phyloP scores from a whole-genome alignment of 1,284 basidiomycete species.

The Cystobasidiaceae sp. region DNA sequence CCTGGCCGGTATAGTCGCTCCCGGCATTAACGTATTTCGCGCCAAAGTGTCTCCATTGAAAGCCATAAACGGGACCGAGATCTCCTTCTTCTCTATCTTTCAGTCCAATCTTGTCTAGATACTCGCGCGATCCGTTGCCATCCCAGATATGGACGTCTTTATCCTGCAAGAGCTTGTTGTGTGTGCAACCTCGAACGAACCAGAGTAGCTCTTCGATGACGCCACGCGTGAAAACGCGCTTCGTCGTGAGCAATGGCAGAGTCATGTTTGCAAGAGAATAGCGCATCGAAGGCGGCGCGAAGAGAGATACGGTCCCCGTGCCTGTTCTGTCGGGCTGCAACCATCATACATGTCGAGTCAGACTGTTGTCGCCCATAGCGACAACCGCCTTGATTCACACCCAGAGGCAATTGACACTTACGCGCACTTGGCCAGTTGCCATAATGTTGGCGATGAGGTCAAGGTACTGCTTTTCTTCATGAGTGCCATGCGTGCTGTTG shows the following conservation, averaged over 20 bases:
- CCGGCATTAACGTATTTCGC: conserved; percentile 66
- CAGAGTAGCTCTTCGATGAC: conserved; percentile 93
- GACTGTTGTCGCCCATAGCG: too few species aligned
- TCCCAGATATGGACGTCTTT: conserved; percentile 96
- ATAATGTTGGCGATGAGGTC: conserved; percentile 71
- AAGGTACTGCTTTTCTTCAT: conserved; percentile 80
- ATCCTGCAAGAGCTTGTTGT: conserved; percentile 68
- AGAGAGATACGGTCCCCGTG: conserved; percentile 82
- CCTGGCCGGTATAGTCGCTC: conserved; percentile 67
- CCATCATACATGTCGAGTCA: background rate
- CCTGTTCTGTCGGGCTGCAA: conserved; percentile 73
- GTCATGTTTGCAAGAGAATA: conserved; percentile 71
- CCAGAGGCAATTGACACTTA: conserved; percentile 2
- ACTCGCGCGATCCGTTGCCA: conserved; percentile 84
- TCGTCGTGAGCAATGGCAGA: conserved; percentile 88
- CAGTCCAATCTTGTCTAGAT: conserved; percentile 77
- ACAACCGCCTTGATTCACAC: too few species aligned
- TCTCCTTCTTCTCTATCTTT: conserved; percentile 82
- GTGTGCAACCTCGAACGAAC: conserved; percentile 84
- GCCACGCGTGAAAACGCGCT: conserved; percentile 85
- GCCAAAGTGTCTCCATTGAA: conserved; percentile 98
- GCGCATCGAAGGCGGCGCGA: conserved; percentile 78
- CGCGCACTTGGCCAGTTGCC: conserved; percentile 62
- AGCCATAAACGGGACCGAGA: conserved; percentile 93
- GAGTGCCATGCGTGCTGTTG: background rate